These are phyloP conservation scores for Oryza officinalis DNA, from an alignment of 176 grass and related monocot genomes.

Conservation along the genomic window DNA sequence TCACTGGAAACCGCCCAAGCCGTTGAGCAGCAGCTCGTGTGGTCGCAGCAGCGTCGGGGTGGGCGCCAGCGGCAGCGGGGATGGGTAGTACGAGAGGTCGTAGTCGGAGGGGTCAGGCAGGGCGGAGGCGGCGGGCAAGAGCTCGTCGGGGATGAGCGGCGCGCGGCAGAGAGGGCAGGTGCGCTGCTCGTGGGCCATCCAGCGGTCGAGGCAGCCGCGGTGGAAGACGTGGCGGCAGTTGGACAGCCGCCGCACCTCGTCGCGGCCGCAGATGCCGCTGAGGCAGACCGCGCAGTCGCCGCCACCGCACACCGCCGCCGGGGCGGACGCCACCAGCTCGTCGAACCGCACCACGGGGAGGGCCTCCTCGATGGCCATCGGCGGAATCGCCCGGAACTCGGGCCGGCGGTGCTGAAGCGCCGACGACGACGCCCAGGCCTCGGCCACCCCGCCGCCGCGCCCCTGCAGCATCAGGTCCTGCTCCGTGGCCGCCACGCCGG, in stretches of 20 bases:
- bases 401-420: conserved; percentile 43
- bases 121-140: background rate
- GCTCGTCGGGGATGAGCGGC: conserved; percentile 54
- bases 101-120: conserved; percentile 30
- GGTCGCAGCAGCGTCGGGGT: conserved; percentile 58
- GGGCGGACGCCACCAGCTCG: conserved; percentile 49
- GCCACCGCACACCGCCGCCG: conserved; percentile 22
- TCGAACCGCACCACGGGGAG: conserved; percentile 73
- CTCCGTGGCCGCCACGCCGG: background rate
- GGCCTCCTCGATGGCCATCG: conserved; percentile 55
- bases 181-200: conserved; percentile 69
- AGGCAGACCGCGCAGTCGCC: conserved; percentile 80
- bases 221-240: conserved; percentile 94
- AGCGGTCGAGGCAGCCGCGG: conserved; percentile 82
- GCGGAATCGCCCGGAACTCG: conserved; percentile 38
- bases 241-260: conserved; percentile 72
- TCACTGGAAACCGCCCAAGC: conserved; percentile 54
- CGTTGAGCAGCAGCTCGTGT: conserved; percentile 58
- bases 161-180: conserved; percentile 88
- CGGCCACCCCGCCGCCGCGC: background rate
- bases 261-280: conserved; percentile 54
- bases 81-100: conserved; percentile 42
- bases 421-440: background rate
- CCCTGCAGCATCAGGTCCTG: conserved; percentile 4
- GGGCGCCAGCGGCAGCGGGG: conserved; percentile 28